phyloP scores from a whole-genome alignment of 345 rosid species.

The sweet orange (Citrus sinensis) region DNA sequence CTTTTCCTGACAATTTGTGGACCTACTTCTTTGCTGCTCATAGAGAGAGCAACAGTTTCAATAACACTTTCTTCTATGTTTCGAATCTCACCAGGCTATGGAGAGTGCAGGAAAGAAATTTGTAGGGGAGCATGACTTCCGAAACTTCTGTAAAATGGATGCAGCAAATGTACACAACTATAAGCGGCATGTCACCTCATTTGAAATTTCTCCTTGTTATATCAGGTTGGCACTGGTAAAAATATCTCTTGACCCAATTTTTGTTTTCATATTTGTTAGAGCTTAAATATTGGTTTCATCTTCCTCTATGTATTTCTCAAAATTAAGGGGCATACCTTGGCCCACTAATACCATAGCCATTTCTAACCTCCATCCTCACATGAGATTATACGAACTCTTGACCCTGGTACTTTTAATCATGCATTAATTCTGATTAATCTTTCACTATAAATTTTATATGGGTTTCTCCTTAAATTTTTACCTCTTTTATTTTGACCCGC shows the following conservation, averaged over 20 bases:
- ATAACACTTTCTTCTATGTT: slow-evolving; percentile 11
- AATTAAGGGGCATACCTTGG: neutral
- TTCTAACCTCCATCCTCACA: neutral
- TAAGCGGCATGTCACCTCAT: slow-evolving; percentile 55
- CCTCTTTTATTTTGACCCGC: neutral
- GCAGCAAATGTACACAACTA: slow-evolving; percentile 82
- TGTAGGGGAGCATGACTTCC: slow-evolving; percentile 87
- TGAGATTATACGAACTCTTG: neutral
- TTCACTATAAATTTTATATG: neutral
- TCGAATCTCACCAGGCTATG: slow-evolving; percentile 55
- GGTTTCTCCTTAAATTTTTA: neutral
- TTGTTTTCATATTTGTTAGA: neutral
- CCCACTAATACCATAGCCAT: neutral
- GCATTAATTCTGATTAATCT: neutral
- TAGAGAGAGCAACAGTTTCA: slow-evolving; percentile 5
- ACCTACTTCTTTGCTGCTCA: slow-evolving; percentile 2
- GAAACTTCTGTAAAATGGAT: slow-evolving; percentile 97
- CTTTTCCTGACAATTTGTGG: neutral
- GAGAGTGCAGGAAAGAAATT: slow-evolving; percentile 77
- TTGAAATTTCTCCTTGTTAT: slow-evolving; percentile 60
- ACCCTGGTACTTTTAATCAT: too few species aligned
- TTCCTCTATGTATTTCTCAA: neutral
- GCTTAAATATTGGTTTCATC: too few species aligned
- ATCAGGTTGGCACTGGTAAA: slow-evolving; percentile 50
- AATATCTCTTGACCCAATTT: slow-evolving; percentile 11